A percentile compares a stretch with the other conserved stretches of the same genome.
Evolutionary conservation across 2,329 filamentous ascomycete genomes (phyloP).

Genomic region (Graphium sp.): DNA sequence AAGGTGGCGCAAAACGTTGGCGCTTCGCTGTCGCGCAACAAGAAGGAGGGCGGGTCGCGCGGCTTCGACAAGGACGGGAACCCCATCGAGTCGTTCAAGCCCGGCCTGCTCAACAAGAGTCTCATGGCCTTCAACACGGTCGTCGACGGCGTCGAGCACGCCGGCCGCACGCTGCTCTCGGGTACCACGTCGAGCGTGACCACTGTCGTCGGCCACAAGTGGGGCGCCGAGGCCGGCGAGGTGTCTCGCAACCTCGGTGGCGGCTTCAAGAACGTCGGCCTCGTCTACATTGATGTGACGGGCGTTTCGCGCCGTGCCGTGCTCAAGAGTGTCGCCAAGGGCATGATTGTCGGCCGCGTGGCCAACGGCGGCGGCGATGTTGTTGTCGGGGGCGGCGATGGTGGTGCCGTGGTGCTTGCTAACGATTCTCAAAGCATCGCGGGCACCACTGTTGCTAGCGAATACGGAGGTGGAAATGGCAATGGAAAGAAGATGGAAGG

Average conservation of each 20-base stretch:
- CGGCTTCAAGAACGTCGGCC: constrained; percentile 86
- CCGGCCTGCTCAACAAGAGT: constrained; percentile 84
- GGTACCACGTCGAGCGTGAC: constrained; percentile 65
- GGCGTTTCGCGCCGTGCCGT: constrained; percentile 81
- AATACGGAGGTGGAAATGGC: constrained; percentile 8
- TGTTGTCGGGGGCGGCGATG: constrained; percentile 49
- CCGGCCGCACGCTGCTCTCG: constrained; percentile 60
- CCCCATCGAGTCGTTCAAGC: constrained; percentile 54
- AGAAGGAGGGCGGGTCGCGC: constrained; percentile 32
- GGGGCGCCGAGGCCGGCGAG: constrained; percentile 69
- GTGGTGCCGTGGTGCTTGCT: constrained; percentile 10
- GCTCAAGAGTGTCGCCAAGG: constrained; percentile 88
- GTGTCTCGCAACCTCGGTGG: constrained; percentile 62
- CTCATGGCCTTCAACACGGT: constrained; percentile 94
- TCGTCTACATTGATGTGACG: constrained; percentile 93
- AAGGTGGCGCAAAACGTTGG: constrained; percentile 83
- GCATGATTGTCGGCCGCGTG: constrained; percentile 80
- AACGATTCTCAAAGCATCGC: no score
- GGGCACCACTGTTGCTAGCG: no score
- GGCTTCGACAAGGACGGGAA: constrained; percentile 57
- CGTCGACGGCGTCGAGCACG: constrained; percentile 82
- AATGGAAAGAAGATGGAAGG: constrained; percentile 15
- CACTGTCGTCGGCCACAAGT: constrained; percentile 76
- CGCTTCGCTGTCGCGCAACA: constrained; percentile 47
- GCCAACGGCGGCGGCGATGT: constrained; percentile 57